These are phyloP conservation scores for Ustilago trichophora DNA, from an alignment of 1,284 basidiomycete genomes.

Conservation along the genomic window DNA sequence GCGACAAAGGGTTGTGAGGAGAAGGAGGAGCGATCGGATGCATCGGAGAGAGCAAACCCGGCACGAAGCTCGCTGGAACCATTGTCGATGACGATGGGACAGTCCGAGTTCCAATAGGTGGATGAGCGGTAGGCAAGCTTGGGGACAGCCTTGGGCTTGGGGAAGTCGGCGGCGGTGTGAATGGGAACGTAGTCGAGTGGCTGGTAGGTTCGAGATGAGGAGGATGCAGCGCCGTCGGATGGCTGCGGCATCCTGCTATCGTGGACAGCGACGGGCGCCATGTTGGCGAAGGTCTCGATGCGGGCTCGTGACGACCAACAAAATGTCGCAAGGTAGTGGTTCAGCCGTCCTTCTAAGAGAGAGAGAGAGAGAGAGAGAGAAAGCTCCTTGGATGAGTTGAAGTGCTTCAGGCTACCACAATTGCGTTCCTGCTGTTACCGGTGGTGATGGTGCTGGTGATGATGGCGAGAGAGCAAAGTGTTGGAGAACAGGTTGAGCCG, in stretches of 20 bases:
- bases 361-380: no score
- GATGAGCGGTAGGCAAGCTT: conserved; percentile 47
- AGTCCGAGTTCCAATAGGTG: conserved; percentile 45
- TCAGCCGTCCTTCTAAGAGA: no score
- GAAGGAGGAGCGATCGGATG: conserved; percentile 36
- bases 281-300: no score
- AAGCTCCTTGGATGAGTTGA: no score
- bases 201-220: conserved; percentile 29
- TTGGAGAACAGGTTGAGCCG: no score
- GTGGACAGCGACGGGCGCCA: conserved; percentile 46
- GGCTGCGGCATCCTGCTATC: conserved; percentile 23
- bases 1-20: conserved; percentile 39
- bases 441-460: no score
- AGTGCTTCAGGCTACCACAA: no score
- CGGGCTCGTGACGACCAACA: no score
- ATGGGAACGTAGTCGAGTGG: conserved; percentile 42
- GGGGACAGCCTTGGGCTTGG: conserved; percentile 37
- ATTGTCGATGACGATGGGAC: conserved; percentile 87
- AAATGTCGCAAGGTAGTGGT: no score
- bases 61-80: conserved; percentile 87
- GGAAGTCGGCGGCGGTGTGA: conserved; percentile 36
- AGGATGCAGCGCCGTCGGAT: conserved; percentile 5
- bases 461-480: no score
- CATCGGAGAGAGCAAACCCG: conserved; percentile 74
- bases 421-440: no score